Conservation (phyloP, 2,329 filamentous ascomycete species). For the Juglanconis oblonga region DNA sequence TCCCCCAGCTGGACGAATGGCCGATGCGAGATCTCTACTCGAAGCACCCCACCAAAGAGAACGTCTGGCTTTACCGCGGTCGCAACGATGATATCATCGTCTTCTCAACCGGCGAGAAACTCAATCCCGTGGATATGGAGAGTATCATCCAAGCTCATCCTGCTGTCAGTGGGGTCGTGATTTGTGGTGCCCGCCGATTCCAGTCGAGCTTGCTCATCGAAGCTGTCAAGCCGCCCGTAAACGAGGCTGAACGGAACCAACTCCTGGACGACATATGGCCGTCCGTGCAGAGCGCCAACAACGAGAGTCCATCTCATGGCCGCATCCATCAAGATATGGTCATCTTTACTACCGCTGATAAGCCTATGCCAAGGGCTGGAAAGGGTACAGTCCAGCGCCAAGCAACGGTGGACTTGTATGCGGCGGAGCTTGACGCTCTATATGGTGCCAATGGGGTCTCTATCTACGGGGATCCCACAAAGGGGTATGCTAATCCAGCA, state of each 20-base stretch:
- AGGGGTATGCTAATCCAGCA: background rate
- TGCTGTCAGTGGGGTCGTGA: slow-evolving; percentile 3
- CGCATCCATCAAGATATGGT: slow-evolving; percentile 40
- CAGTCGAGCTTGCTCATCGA: slow-evolving; percentile 10
- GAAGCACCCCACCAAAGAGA: slow-evolving; percentile 21
- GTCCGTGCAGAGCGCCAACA: slow-evolving; percentile 6
- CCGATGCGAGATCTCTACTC: slow-evolving; percentile 33
- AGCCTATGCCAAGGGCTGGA: slow-evolving; percentile 40
- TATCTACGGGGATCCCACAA: background rate
- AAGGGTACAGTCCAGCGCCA: slow-evolving; percentile 45
- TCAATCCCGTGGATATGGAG: slow-evolving; percentile 14
- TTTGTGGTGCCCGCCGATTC: slow-evolving; percentile 1
- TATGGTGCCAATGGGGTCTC: slow-evolving; percentile 19
- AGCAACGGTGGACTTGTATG: slow-evolving; percentile 36
- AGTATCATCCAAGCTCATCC: slow-evolving; percentile 2
- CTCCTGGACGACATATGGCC: slow-evolving; percentile 4
- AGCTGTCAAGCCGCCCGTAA: background rate
- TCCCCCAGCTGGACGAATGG: slow-evolving; percentile 28
- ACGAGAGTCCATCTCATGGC: slow-evolving; percentile 36
- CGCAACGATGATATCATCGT: slow-evolving; percentile 22
- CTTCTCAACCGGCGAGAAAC: slow-evolving; percentile 12
- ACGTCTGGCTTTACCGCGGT: slow-evolving; percentile 27
- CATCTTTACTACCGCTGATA: slow-evolving; percentile 33
- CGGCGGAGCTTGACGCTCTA: slow-evolving; percentile 41
- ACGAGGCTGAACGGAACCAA: background rate